These are phyloP conservation scores for Striga asiatica DNA, from an alignment of 257 asterid species.

Conservation along the genomic window DNA sequence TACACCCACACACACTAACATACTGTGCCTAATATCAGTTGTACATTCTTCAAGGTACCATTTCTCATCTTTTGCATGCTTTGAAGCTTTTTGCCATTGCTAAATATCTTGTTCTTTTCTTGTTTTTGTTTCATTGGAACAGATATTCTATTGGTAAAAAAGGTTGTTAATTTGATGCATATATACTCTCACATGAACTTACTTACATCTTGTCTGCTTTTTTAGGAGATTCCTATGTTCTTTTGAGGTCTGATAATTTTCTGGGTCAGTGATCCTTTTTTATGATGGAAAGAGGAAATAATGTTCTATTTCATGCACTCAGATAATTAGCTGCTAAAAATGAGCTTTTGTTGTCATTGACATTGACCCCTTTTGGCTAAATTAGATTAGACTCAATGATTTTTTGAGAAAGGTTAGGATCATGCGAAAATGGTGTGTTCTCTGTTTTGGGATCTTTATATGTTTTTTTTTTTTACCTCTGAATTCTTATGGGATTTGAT, in stretches of 20 bases:
- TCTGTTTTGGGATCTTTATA: constrained; percentile 11
- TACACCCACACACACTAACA: not conserved
- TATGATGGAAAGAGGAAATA: not conserved
- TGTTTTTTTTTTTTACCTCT: not conserved
- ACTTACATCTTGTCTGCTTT: constrained; percentile 1
- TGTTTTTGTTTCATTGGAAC: constrained; percentile 4
- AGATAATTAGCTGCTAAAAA: not conserved
- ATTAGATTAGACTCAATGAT: not conserved
- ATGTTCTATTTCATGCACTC: not conserved
- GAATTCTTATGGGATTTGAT: constrained; percentile 11
- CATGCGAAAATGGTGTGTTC: constrained; percentile 14
- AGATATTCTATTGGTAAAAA: not conserved
- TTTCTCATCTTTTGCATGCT: not conserved
- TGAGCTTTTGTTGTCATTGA: not conserved
- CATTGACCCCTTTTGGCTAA: not conserved
- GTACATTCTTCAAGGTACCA: constrained; percentile 12
- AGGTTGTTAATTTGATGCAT: not conserved
- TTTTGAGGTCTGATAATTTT: constrained; percentile 15
- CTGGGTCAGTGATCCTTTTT: constrained; percentile 1
- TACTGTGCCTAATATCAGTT: not conserved
- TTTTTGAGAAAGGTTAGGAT: constrained; percentile 18
- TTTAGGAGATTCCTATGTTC: constrained; percentile 2
- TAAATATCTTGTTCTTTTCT: not conserved
- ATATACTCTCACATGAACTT: no score
- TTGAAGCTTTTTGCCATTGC: constrained; percentile 4